Percentiles rank a stretch among this genome's conserved stretches.
Conservation (phyloP, 805 yeast genomes). For the Limtongozyma cylindracea region DNA sequence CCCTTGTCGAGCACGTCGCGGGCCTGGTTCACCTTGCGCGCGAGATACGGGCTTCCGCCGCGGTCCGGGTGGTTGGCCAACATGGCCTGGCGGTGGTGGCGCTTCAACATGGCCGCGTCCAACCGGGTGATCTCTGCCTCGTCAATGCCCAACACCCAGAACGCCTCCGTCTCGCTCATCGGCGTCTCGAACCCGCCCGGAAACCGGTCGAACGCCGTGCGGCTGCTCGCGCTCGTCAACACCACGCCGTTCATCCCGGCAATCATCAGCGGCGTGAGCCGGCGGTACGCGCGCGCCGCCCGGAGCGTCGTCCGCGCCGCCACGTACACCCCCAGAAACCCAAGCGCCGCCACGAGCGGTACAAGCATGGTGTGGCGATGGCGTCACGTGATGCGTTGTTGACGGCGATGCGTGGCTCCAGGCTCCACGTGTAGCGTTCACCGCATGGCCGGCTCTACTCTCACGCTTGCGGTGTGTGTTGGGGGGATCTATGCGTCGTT, state of each 20-base stretch:
- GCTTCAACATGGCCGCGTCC: constrained; percentile 6
- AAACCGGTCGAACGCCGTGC: constrained; percentile 4
- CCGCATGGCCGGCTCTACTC: not conserved
- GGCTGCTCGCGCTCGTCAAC: constrained; percentile 3
- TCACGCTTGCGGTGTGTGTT: constrained; percentile 8
- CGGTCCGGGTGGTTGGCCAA: constrained; percentile 16
- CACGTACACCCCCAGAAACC: no score
- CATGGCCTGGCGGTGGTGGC: constrained; percentile 13
- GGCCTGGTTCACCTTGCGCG: constrained; percentile 17
- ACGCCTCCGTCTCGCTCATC: constrained; percentile 18
- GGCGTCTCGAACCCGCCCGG: constrained; percentile 9
- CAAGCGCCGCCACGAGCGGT: no score
- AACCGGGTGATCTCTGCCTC: constrained; percentile 10
- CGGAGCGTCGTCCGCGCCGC: constrained; percentile 2
- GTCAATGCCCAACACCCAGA: constrained; percentile 13
- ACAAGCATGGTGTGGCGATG: no score
- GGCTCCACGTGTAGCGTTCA: no score
- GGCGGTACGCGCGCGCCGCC: constrained; percentile 2
- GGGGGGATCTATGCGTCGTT: constrained; percentile 70
- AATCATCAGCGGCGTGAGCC: constrained; percentile 4
- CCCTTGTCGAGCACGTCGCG: constrained; percentile 14
- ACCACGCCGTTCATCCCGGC: constrained; percentile 3
- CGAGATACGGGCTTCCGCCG: constrained; percentile 12
- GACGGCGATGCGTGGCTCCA: no score
- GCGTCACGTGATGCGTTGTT: no score